Evolutionary conservation across 331 rosid genomes (phyloP).

Genomic region (Phaseolus coccineus): DNA sequence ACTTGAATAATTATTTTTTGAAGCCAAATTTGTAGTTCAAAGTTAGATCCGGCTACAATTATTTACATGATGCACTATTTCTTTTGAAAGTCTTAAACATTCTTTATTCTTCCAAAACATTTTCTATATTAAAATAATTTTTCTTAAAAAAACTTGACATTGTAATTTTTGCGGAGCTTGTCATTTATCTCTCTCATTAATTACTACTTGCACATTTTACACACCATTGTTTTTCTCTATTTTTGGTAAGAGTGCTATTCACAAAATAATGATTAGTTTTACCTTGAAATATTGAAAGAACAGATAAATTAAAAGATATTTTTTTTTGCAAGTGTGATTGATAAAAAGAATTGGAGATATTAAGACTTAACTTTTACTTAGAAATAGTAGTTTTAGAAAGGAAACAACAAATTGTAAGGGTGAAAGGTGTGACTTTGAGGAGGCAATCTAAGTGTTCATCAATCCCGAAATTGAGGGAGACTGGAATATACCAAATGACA

Average conservation of each 20-base stretch:
- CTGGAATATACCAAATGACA: constrained; percentile 6
- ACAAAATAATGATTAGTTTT: neutral
- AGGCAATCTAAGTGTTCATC: neutral
- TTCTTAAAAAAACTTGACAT: too few species aligned
- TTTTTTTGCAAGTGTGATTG: neutral
- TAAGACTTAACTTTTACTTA: too few species aligned
- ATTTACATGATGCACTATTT: too few species aligned
- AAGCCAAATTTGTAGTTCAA: too few species aligned
- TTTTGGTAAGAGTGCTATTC: neutral
- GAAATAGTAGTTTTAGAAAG: too few species aligned
- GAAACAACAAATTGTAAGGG: too few species aligned
- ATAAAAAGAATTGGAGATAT: neutral
- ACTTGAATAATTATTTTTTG: too few species aligned
- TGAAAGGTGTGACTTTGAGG: constrained; percentile 29
- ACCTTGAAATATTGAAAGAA: neutral
- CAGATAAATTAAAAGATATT: neutral
- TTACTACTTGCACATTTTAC: neutral
- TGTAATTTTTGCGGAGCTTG: neutral
- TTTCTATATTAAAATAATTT: too few species aligned
- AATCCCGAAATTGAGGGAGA: constrained; percentile 38
- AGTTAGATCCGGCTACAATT: too few species aligned
- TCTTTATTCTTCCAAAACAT: too few species aligned
- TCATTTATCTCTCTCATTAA: neutral
- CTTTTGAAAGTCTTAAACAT: too few species aligned
- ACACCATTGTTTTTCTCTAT: neutral